Percentiles rank a stretch among this genome's conserved stretches.
phyloP scores from a whole-genome alignment of 2,329 filamentous ascomycete genomes.

The Cercospora sp. region DNA sequence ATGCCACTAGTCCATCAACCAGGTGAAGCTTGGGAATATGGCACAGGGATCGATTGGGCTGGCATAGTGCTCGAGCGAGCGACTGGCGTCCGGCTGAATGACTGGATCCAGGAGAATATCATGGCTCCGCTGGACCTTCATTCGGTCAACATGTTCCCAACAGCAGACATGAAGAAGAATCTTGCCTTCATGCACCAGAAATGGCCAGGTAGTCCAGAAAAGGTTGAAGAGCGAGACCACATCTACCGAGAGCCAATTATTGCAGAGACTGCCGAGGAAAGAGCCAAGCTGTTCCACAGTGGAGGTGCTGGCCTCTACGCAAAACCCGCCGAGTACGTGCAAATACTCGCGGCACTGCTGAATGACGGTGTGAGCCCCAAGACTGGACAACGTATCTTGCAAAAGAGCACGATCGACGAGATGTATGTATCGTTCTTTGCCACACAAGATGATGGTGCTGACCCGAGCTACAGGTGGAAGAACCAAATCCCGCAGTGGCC shows the following conservation, averaged over 20 bases:
- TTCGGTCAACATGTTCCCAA: constrained; percentile 60
- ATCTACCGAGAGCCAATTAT: constrained; percentile 51
- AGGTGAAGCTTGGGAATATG: constrained; percentile 62
- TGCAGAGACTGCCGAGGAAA: constrained; percentile 48
- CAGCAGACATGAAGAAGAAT: constrained; percentile 54
- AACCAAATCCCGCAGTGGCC: constrained; percentile 52
- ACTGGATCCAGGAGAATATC: constrained; percentile 51
- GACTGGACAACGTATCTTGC: constrained; percentile 58
- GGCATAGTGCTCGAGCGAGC: constrained; percentile 51
- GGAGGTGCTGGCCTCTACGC: constrained; percentile 65
- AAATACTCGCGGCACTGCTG: constrained; percentile 63
- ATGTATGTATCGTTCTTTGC: constrained; percentile 59
- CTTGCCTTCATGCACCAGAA: constrained; percentile 61
- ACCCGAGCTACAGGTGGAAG: constrained; percentile 48
- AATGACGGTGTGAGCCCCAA: constrained; percentile 64
- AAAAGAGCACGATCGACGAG: constrained; percentile 57
- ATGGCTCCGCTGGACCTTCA: constrained; percentile 50
- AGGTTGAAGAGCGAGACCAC: constrained; percentile 51
- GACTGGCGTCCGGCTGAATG: constrained; percentile 46
- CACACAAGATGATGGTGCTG: constrained; percentile 48
- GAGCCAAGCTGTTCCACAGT: constrained; percentile 54
- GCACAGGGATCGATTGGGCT: constrained; percentile 52
- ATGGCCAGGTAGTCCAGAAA: constrained; percentile 39
- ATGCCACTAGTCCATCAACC: constrained; percentile 64
- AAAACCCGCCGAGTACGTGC: constrained; percentile 60